Base-by-base conservation (phyloP, 345 rosid species). In the Dipteronia dyeriana region DNA sequence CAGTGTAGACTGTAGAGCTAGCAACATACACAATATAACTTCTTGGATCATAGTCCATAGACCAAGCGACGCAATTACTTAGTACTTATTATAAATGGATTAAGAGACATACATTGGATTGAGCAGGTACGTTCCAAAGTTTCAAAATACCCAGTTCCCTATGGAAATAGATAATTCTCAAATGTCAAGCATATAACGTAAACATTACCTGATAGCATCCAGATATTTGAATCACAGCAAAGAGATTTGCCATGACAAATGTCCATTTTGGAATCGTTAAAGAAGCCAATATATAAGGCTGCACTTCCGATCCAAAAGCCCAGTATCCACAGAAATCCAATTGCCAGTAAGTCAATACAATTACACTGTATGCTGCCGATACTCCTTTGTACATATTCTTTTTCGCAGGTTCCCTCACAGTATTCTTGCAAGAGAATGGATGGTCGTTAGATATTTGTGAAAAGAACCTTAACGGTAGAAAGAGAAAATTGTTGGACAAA, bases 161-260 rank as follows among this genome's bases (percentile, higher is more conserved):
- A 13, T 13, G 67, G 2, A 29, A 63, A 63, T 39, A 13, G 2
- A 63, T 63, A 63, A 25, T 63, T 13, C 19, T 49, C 57, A 53
- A 53, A 64, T 5, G 68, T 14, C 22, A 13, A 29, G 43, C 19
- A 29, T 14, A 11, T 41, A 41, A 9, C 2, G 11, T 41, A 41
- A 41, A 31, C 70, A 20, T 2, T 76, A 83, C 91, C 89, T 86
- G 91, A 82, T 75, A 87, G 86, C 90, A 88, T 72, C 88, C 92
- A 39, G 86, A 81, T 68, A 88, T 88, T 64, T 87, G 92, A 76
- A 84, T 74, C 49, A 84, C 86, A 1, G 90, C 87, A 75, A 88
- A 82, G 60, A 85, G 65, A 69, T 85, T 87, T 62, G 87, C 88
- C 87, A 88, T 88, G 39, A 87, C 71, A 53, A 84, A 79, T n/a